phyloP scores from a whole-genome alignment of 768 basidiomycete genomes.

The Boletus vinaceobasis region DNA sequence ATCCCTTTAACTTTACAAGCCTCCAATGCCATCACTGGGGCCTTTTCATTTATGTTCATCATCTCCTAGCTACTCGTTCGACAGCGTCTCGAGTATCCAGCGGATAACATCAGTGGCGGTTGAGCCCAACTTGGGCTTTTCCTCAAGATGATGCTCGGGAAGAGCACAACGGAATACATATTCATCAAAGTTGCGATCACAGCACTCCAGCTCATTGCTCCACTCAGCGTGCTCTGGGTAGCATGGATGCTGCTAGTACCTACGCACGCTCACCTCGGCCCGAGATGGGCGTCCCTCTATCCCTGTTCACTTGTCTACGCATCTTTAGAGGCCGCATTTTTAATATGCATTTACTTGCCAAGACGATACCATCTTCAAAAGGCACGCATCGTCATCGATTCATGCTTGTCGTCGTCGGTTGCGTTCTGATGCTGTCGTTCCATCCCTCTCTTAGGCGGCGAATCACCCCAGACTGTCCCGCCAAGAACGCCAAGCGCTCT shows the following conservation, averaged over 20 bases:
- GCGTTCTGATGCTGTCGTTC: not conserved
- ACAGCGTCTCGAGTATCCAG: not conserved
- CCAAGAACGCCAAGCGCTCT: conserved; percentile 44
- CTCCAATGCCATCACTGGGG: no score
- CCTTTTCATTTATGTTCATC: not conserved
- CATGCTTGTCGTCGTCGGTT: not conserved
- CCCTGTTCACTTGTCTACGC: conserved; percentile 32
- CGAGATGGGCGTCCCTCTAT: conserved; percentile 5
- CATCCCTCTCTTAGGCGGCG: conserved; percentile 27
- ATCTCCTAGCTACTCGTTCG: not conserved
- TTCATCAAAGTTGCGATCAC: conserved; percentile 48
- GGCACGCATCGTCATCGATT: conserved; percentile 24
- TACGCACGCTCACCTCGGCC: not conserved
- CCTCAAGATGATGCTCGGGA: conserved; percentile 42
- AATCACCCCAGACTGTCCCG: conserved; percentile 37
- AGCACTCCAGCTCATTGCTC: conserved; percentile 46
- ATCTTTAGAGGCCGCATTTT: conserved; percentile 46
- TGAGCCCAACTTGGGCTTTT: not conserved
- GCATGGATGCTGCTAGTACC: conserved; percentile 17
- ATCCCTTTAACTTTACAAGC: no score
- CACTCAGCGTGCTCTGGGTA: conserved; percentile 43
- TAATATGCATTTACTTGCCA: conserved; percentile 47
- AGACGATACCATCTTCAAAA: conserved; percentile 45
- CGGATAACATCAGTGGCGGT: not conserved
- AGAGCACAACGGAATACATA: conserved; percentile 47